Evolutionary conservation across 2,329 filamentous ascomycete genomes (phyloP).

Genomic region (Remersonia thermophila): DNA sequence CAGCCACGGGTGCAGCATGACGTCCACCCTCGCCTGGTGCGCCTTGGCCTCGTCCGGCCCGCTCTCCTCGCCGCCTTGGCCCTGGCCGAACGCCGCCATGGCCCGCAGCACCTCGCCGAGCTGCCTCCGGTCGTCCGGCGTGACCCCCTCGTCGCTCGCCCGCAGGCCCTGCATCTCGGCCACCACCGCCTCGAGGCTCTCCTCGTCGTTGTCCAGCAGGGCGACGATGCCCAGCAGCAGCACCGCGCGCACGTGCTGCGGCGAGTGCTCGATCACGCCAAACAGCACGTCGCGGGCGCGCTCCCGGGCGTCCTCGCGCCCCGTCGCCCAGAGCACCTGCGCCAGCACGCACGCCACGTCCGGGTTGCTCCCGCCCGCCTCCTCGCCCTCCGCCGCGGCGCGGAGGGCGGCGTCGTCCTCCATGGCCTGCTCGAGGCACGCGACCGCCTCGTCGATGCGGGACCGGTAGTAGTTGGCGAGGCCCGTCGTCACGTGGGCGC

Average conservation of each 20-base stretch:
- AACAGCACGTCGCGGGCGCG: slow-evolving; percentile 72
- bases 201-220: slow-evolving; percentile 64
- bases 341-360: slow-evolving; percentile 80
- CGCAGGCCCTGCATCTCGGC: slow-evolving; percentile 65
- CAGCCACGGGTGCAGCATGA: slow-evolving; percentile 70
- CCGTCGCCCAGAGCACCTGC: slow-evolving; percentile 88
- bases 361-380: too few relatives aligned
- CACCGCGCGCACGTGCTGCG: slow-evolving; percentile 67
- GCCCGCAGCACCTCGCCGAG: slow-evolving; percentile 67
- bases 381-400: slow-evolving; percentile 62
- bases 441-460: slow-evolving; percentile 55
- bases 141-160: slow-evolving; percentile 47
- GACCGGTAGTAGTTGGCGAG: slow-evolving; percentile 65
- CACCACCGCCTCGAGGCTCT: slow-evolving; percentile 67
- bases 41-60: slow-evolving; percentile 35
- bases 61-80: not conserved
- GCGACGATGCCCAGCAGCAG: slow-evolving; percentile 76
- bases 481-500: slow-evolving; percentile 74
- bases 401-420: slow-evolving; percentile 65
- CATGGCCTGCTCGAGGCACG: slow-evolving; percentile 69
- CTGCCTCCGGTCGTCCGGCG: slow-evolving; percentile 49
- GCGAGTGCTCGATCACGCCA: slow-evolving; percentile 59
- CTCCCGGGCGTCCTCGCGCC: slow-evolving; percentile 58
- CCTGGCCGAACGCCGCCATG: slow-evolving; percentile 44
- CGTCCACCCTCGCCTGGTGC: slow-evolving; percentile 57